Conservation (phyloP, 2,329 filamentous ascomycete genomes). For the Talaromyces albobiverticillius region DNA sequence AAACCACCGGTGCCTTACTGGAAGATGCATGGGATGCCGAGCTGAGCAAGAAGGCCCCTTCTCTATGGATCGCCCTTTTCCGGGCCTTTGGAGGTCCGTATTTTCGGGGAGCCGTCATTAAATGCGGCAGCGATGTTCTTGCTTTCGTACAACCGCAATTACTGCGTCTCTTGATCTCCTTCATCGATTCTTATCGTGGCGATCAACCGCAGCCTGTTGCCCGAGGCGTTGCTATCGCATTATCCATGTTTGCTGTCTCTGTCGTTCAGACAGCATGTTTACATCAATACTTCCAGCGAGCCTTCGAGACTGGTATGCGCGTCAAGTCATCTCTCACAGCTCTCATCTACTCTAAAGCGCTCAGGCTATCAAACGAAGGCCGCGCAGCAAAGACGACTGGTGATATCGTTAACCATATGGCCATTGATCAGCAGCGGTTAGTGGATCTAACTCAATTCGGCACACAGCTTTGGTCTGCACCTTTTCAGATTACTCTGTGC, state of each 20-base stretch:
- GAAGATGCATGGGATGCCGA: conserved; percentile 74
- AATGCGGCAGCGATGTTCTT: conserved; percentile 79
- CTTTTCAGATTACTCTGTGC: conserved; percentile 93
- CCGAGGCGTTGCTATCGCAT: conserved; percentile 79
- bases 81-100: conserved; percentile 84
- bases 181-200: conserved; percentile 71
- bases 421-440: conserved; percentile 91
- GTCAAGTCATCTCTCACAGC: conserved; percentile 89
- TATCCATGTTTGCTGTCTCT: conserved; percentile 89
- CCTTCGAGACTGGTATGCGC: conserved; percentile 94
- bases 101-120: conserved; percentile 76
- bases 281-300: conserved; percentile 95
- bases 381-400: conserved; percentile 85
- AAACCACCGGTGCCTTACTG: conserved; percentile 67
- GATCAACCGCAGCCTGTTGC: conserved; percentile 71
- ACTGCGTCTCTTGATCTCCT: conserved; percentile 76
- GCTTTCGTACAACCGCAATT: conserved; percentile 91
- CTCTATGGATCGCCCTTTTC: conserved; percentile 82
- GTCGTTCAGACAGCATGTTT: conserved; percentile 83
- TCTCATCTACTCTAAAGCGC: conserved; percentile 87
- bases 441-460: conserved; percentile 94
- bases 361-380: conserved; percentile 90
- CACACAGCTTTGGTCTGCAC: conserved; percentile 93
- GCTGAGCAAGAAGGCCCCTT: conserved; percentile 70
- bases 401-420: conserved; percentile 99